These are phyloP conservation scores for Fusarium domesticum DNA, from an alignment of 2,329 filamentous ascomycete species.

Conservation along the genomic window DNA sequence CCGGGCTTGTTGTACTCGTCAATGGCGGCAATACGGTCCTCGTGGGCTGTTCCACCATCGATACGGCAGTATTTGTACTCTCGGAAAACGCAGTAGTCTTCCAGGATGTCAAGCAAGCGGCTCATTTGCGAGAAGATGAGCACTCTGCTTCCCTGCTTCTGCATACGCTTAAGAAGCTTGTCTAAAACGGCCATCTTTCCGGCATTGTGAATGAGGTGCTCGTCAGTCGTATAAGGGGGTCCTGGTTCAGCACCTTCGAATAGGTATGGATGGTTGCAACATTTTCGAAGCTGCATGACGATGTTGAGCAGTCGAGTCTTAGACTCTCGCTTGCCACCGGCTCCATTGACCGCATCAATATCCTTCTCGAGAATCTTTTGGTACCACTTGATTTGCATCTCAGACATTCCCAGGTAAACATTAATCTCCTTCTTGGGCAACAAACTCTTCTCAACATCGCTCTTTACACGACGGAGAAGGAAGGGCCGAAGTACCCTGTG, in stretches of 20 bases:
- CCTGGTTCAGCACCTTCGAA: slow-evolving; percentile 97
- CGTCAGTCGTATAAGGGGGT: slow-evolving; percentile 95
- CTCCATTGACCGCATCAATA: slow-evolving; percentile 97
- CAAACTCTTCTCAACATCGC: slow-evolving; percentile 95
- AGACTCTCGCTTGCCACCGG: slow-evolving; percentile 92
- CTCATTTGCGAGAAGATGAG: slow-evolving; percentile 99
- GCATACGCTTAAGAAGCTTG: slow-evolving; percentile 79
- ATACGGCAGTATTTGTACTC: slow-evolving; percentile 96
- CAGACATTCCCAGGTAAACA: slow-evolving; percentile 95
- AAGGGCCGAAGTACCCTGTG: slow-evolving; percentile 92
- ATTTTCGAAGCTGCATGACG: slow-evolving; percentile 98
- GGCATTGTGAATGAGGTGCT: slow-evolving; percentile 88
- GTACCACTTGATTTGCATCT: slow-evolving; percentile 99
- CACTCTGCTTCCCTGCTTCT: slow-evolving; percentile 87
- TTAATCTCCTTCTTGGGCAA: slow-evolving; percentile 97
- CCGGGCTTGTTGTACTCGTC: slow-evolving; percentile 97
- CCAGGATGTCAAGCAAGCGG: slow-evolving; percentile 90
- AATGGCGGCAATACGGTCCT: slow-evolving; percentile 95
- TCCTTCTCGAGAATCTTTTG: slow-evolving; percentile 99
- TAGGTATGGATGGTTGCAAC: slow-evolving; percentile 96
- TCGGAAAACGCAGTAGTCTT: slow-evolving; percentile 96
- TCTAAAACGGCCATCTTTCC: slow-evolving; percentile 98
- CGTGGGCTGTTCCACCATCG: slow-evolving; percentile 92
- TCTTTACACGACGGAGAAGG: slow-evolving; percentile 91
- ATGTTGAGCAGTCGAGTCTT: slow-evolving; percentile 97